Evolutionary conservation across 768 basidiomycete genomes (phyloP), one percentile per base, ranked within the genome.

Genomic region (Mycena chlorophos): DNA sequence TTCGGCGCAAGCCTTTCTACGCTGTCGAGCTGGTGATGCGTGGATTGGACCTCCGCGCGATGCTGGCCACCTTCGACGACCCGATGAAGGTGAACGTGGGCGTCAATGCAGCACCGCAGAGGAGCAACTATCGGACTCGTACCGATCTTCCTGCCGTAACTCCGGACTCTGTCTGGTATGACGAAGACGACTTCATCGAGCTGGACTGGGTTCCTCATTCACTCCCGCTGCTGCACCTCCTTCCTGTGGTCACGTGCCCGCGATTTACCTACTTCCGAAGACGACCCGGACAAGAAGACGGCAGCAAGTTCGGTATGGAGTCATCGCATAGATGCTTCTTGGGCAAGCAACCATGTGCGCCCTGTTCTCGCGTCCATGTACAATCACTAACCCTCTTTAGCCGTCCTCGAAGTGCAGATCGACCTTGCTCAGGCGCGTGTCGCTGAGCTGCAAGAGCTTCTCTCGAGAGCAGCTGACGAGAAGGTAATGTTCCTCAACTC

Each of bases 271-370:
- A 89, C 72, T 89, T 88, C 67, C 89, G 85, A 66, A 80, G 80
- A 64, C 71, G n/a, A 64, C 73, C 13, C 70, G 73, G 72, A 37
- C 72, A 76, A 26, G 67, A 70, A 3, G 77, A 78, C 55, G 71
- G 70, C 31, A 87, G 81, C 63, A 96, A 94, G 70, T 98, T 98
- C 66, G 95, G 94, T 1, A 73, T 79, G 28, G 95, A 98, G 69
- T 72, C 82, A 39, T 87, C 91, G 2, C 95, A 98, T 67, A 75
- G 78, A 0, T 98, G 94, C 68, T 75, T 89, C 39, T 79, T 94
- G 26, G 88, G 89, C 13, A 79, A 83, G 62, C 84, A 87, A 70
- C 78, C 81, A 17, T 82, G 90, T 90, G 65, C 63, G 85, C 73
- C 10, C 17, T 17, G 28, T 22, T 27, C 3, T 34, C n/a, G 19